A percentile compares a stretch with the other conserved stretches of the same genome.
Conservation (phyloP, 306 rosid genomes). For the Cicer cuneatum region DNA sequence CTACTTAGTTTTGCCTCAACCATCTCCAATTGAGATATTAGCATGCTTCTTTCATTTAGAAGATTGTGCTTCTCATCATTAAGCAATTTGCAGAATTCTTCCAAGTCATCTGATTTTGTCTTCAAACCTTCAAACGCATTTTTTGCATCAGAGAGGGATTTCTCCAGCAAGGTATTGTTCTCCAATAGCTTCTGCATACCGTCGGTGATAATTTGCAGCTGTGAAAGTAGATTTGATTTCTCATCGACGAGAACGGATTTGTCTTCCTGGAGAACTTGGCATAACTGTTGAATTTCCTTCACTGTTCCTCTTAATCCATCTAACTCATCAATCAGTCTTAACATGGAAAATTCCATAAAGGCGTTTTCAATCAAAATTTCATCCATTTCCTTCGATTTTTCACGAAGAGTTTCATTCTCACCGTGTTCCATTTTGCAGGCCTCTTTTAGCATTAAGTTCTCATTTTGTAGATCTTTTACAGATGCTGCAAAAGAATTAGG, state of each 20-base stretch:
- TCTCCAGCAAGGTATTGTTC: constrained; percentile 75
- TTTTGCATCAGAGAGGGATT: constrained; percentile 73
- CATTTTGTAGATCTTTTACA: constrained; percentile 72
- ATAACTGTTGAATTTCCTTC: constrained; percentile 63
- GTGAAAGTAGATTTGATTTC: constrained; percentile 71
- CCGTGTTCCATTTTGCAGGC: constrained; percentile 57
- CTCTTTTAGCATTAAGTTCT: constrained; percentile 70
- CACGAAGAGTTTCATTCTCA: constrained; percentile 69
- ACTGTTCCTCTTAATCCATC: constrained; percentile 61
- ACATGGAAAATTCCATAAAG: constrained; percentile 63
- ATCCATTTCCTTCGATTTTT: constrained; percentile 72
- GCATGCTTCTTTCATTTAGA: constrained; percentile 69
- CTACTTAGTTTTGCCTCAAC: constrained; percentile 67
- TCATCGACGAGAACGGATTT: constrained; percentile 69
- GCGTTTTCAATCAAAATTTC: constrained; percentile 65
- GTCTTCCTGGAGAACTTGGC: constrained; percentile 76
- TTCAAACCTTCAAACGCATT: constrained; percentile 78
- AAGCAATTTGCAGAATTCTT: constrained; percentile 72
- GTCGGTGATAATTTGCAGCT: constrained; percentile 74
- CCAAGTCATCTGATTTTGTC: constrained; percentile 68
- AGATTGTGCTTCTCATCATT: constrained; percentile 73
- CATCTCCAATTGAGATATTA: constrained; percentile 67
- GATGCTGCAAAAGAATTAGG: constrained; percentile 67
- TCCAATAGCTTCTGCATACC: constrained; percentile 80
- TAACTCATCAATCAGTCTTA: constrained; percentile 63